A percentile compares a stretch with the other conserved stretches of the same genome.
These are phyloP conservation scores for Pachyrhizus erosus DNA, from an alignment of 306 rosid genomes.

Conservation along the genomic window DNA sequence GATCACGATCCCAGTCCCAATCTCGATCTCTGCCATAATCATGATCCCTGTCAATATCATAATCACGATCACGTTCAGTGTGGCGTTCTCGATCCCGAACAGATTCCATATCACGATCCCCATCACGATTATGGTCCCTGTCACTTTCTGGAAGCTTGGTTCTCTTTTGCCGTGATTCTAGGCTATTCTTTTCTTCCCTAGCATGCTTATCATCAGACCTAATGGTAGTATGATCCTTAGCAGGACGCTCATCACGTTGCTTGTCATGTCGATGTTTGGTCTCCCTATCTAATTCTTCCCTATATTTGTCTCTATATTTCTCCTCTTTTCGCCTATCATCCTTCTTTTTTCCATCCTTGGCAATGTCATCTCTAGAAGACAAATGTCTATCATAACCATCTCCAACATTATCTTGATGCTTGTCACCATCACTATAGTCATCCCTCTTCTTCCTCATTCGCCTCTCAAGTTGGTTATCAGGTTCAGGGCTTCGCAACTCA, in stretches of 20 bases:
- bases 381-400: conserved; percentile 65
- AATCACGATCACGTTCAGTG: conserved; percentile 59
- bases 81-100: conserved; percentile 56
- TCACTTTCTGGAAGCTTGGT: conserved; percentile 73
- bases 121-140: conserved; percentile 50
- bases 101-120: conserved; percentile 51
- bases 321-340: conserved; percentile 94
- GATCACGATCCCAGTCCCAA: conserved; percentile 60
- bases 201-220: conserved; percentile 78
- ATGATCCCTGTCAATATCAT: conserved; percentile 64
- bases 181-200: conserved; percentile 75
- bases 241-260: conserved; percentile 71
- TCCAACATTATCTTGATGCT: conserved; percentile 66
- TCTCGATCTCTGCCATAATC: conserved; percentile 66
- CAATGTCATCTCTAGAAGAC: conserved; percentile 70
- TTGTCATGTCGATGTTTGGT: conserved; percentile 77
- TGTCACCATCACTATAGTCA: conserved; percentile 64
- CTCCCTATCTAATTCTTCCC: conserved; percentile 79
- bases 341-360: conserved; percentile 74
- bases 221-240: conserved; percentile 67
- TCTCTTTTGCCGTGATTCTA: conserved; percentile 77
- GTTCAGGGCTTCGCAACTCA: conserved; percentile 75
- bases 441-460: conserved; percentile 77
- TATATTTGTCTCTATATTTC: conserved; percentile 70
- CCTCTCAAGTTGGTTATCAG: conserved; percentile 71